A percentile compares a stretch with the other conserved stretches of the same genome.
Evolutionary conservation across 1,284 basidiomycete genomes (phyloP).

Genomic region (Tilletia caries): DNA sequence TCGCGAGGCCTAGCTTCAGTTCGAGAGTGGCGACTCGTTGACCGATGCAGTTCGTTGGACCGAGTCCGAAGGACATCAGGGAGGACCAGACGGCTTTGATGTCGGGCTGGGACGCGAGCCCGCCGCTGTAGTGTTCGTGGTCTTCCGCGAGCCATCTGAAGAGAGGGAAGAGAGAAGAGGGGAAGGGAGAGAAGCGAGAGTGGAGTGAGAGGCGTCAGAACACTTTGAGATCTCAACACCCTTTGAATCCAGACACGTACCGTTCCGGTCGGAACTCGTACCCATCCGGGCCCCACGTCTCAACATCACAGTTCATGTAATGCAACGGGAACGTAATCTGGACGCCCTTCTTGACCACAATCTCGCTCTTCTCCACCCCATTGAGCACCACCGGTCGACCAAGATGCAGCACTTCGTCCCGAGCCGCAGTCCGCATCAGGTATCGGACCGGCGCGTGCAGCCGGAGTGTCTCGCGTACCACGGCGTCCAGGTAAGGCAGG

Average conservation of each 20-base stretch:
- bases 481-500: constrained; percentile 15
- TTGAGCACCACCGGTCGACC: not conserved
- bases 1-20: constrained; percentile 1
- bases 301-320: not conserved
- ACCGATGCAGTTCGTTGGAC: constrained; percentile 12
- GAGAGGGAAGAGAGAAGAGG: not conserved
- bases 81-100: constrained; percentile 14
- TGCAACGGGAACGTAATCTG: not conserved
- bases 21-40: constrained; percentile 12
- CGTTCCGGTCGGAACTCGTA: constrained; percentile 13
- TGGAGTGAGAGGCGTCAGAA: too few relatives aligned
- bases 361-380: not conserved
- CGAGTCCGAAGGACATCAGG: constrained; percentile 4
- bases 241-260: too few relatives aligned
- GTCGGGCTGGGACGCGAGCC: not conserved
- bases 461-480: constrained; percentile 9
- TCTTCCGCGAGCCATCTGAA: not conserved
- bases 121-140: constrained; percentile 4
- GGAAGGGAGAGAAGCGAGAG: not conserved
- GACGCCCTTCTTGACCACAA: constrained; percentile 11
- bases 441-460: constrained; percentile 5
- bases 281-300: constrained; percentile 14
- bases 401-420: not conserved
- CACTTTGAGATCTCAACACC: too few relatives aligned
- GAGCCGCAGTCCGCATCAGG: not conserved